phyloP scores from a whole-genome alignment of 208 protist species.

The Acanthamoeba triangularis region DNA sequence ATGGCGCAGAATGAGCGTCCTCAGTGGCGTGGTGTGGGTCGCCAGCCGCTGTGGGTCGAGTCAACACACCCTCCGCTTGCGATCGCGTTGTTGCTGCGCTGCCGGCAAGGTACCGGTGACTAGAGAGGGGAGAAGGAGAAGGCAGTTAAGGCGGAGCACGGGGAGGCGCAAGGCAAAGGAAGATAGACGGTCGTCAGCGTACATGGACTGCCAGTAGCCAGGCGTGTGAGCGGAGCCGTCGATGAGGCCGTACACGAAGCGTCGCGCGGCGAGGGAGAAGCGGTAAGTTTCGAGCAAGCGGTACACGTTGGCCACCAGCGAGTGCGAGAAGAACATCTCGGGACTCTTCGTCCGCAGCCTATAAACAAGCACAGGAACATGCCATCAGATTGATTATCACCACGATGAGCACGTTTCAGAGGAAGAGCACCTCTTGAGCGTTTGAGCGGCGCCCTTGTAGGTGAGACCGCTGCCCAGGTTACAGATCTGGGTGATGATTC shows the following conservation, averaged over 20 bases:
- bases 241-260: constrained; percentile 52
- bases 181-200: neutral
- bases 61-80: neutral
- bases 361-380: too few species aligned
- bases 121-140: neutral
- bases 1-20: too few species aligned
- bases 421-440: neutral
- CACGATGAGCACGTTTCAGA: neutral
- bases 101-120: neutral
- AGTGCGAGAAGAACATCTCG: constrained; percentile 51
- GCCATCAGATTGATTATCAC: neutral
- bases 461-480: constrained; percentile 79
- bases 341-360: neutral
- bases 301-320: constrained; percentile 43
- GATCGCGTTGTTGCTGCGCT: neutral
- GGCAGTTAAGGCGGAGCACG: neutral
- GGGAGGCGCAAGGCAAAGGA: neutral
- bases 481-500: constrained; percentile 71
- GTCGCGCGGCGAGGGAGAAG: constrained; percentile 20
- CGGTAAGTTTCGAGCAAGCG: constrained; percentile 46
- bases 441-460: constrained; percentile 60
- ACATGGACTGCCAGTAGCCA: constrained; percentile 5
- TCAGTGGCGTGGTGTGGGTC: neutral
- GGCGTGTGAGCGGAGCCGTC: neutral
- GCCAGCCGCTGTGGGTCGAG: neutral